A percentile compares a stretch with the other conserved stretches of the same genome.
Evolutionary conservation across 2,329 filamentous ascomycete species (phyloP).

Genomic region (Pseudogymnoascus sp.): DNA sequence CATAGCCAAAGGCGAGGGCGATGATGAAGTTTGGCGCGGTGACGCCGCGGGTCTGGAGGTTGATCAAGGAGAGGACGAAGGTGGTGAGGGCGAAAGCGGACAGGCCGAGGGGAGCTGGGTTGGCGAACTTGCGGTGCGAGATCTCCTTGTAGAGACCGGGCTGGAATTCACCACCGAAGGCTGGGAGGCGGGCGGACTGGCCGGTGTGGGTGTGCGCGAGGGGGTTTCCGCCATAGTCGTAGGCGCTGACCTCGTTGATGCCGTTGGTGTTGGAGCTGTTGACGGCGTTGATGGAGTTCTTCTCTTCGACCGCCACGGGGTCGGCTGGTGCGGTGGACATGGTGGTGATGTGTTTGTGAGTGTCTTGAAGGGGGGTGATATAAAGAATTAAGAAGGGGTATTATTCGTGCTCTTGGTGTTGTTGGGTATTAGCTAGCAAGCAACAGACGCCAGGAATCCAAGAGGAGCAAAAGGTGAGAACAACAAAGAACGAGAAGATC

Average conservation of each 20-base stretch:
- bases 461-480: not conserved
- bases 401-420: too few species aligned
- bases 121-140: conserved; percentile 47
- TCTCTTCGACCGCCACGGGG: not conserved
- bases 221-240: conserved; percentile 34
- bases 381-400: not conserved
- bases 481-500: not conserved
- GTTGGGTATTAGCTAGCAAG: not conserved
- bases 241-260: not conserved
- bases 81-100: conserved; percentile 57
- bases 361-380: not conserved
- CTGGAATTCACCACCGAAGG: conserved; percentile 54
- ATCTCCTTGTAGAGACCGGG: conserved; percentile 50
- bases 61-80: conserved; percentile 53
- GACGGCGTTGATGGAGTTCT: conserved; percentile 16
- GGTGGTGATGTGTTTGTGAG: not conserved
- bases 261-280: not conserved
- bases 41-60: conserved; percentile 43
- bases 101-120: conserved; percentile 54
- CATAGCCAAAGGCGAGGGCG: conserved; percentile 52
- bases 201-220: conserved; percentile 41
- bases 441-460: not conserved
- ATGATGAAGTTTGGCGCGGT: conserved; percentile 46
- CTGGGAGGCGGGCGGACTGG: conserved; percentile 37
- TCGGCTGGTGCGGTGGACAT: not conserved